Evolutionary conservation across 139 green algal genomes (phyloP), one percentile per base, ranked within the genome.

Genomic region (Diplosphaera chodatii): DNA sequence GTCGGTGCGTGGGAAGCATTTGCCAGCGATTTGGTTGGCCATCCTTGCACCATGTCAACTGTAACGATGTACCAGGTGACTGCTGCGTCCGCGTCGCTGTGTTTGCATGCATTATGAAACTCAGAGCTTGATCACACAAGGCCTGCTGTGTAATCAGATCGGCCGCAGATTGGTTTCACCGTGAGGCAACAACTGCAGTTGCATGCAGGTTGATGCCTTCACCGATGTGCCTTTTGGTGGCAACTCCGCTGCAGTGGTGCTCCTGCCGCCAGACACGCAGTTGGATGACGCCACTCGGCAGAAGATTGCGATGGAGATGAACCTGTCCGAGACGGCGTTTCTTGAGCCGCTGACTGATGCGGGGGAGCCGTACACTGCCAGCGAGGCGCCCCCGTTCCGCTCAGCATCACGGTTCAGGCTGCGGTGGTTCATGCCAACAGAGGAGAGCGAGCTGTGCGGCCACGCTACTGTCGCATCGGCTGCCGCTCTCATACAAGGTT

Each of bases 241-340:
- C 68, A 96, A 96, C 71, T 82, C 90, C 3, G 90, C 90, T 56
- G 90, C 89, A 15, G 85, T 96, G n/a, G 74, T 76, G 64, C 71
- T 92, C 64, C 37, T 91, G n/a, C 31, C 66, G 1, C 71, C 77
- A 5, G 48, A 18, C 10, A 18, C 48, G 4, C 27, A 75, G 25
- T n/a, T 32, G 3, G 68, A 82, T 25, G 68, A 66, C 13, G 20
- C 64, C 10, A 40, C 76, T 10, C 70, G 81, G 4, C 82, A 84
- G 71, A 63, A 65, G 0, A 86, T 93, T 16, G 90, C 90, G 6
- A 75, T 74, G 4, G 90, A 96, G 59, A 90, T 86, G 30, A 96
- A 94, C 68, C 78, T 91, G 5, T 76, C 73, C 1, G 90, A 96
- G 67, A 96, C 90, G 1, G 90, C 90, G 0, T 96, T 87, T 41